Evolutionary conservation across 805 yeast species (phyloP).

Genomic region (Millerozyma miso): DNA sequence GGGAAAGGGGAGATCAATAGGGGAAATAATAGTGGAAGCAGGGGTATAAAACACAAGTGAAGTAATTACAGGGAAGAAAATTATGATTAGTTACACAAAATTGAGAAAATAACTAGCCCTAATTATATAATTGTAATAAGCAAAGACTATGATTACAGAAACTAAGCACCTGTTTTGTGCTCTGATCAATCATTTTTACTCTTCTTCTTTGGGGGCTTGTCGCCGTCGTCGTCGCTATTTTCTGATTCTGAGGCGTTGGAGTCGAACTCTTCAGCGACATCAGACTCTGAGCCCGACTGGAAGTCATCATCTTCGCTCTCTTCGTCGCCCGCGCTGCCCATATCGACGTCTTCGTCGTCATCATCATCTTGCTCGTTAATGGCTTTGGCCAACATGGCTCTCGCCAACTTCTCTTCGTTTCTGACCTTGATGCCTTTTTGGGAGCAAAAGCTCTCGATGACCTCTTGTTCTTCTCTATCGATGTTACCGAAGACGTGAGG

Average conservation of each 20-base stretch:
- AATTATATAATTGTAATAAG: no score
- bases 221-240: constrained; percentile 18
- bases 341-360: constrained; percentile 42
- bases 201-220: constrained; percentile 33
- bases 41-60: no score
- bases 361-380: constrained; percentile 54
- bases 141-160: no score
- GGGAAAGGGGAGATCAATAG: not conserved
- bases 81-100: no score
- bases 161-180: no score
- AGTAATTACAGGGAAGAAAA: no score
- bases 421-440: constrained; percentile 75
- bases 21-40: not conserved
- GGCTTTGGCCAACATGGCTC: constrained; percentile 73
- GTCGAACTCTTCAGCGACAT: constrained; percentile 81
- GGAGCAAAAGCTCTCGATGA: constrained; percentile 69
- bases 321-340: constrained; percentile 67
- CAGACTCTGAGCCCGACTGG: constrained; percentile 57
- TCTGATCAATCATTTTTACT: constrained; percentile 11
- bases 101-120: no score
- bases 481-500: constrained; percentile 85
- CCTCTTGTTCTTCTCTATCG: constrained; percentile 81
- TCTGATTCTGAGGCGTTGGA: constrained; percentile 50
- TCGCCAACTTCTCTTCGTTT: constrained; percentile 87
- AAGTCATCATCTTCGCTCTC: constrained; percentile 89